Conservation (phyloP, 2,329 filamentous ascomycete genomes). For the Fusarium goolgardi region DNA sequence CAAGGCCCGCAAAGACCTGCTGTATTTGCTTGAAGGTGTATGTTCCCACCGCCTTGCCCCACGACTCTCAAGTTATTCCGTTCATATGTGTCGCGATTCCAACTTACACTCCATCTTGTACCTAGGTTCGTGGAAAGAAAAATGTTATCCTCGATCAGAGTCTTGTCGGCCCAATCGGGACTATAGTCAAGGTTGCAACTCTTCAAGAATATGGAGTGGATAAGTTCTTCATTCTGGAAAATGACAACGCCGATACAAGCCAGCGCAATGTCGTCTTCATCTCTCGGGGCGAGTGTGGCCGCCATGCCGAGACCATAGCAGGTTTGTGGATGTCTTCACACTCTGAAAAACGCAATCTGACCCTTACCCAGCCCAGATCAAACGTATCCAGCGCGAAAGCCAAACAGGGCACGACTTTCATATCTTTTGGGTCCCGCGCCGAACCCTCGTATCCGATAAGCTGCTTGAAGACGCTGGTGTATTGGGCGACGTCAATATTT, state of each 20-base stretch:
- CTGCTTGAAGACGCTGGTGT: constrained; percentile 93
- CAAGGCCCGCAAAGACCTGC: constrained; percentile 86
- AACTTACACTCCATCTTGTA: constrained; percentile 27
- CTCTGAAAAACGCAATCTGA: constrained; percentile 14
- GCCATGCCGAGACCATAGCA: constrained; percentile 85
- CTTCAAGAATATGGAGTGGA: constrained; percentile 98
- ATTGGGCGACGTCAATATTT: constrained; percentile 89
- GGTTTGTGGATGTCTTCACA: constrained; percentile 66
- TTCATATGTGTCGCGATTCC: constrained; percentile 4
- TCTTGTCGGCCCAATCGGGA: constrained; percentile 87
- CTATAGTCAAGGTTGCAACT: constrained; percentile 94
- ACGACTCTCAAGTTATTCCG: constrained; percentile 23
- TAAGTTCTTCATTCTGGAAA: constrained; percentile 96
- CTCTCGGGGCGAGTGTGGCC: constrained; percentile 87
- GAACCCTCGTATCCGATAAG: constrained; percentile 90
- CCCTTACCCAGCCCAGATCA: constrained; percentile 81
- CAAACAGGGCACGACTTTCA: constrained; percentile 95
- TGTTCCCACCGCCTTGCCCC: constrained; percentile 58
- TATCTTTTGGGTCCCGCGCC: constrained; percentile 93
- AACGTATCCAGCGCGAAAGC: constrained; percentile 86
- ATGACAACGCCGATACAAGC: constrained; percentile 91
- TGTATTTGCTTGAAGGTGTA: constrained; percentile 94
- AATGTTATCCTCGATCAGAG: constrained; percentile 94
- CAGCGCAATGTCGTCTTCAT: constrained; percentile 97
- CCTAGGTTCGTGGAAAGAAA: constrained; percentile 96